Conservation (phyloP, 176 grass and related monocot genomes). For the Thalia dealbata region DNA sequence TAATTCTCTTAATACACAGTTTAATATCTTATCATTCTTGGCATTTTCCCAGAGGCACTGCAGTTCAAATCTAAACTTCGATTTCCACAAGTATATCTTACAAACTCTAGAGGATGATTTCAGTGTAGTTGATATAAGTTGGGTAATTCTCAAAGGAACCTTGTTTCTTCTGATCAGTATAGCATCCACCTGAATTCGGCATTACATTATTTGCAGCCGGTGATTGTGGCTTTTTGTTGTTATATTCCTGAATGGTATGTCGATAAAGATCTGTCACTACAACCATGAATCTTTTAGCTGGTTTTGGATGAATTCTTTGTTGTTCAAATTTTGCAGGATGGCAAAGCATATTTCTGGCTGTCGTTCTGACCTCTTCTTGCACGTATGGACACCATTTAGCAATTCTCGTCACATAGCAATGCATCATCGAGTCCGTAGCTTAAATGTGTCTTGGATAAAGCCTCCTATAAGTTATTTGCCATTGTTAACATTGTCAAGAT, state of each 20-base stretch:
- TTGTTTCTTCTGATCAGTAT: constrained; percentile 8
- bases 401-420: constrained; percentile 1
- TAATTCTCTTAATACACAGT: not conserved
- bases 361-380: constrained; percentile 87
- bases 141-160: constrained; percentile 17
- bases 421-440: constrained; percentile 12
- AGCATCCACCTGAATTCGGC: not conserved
- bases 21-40: not conserved
- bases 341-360: constrained; percentile 92
- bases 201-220: constrained; percentile 48
- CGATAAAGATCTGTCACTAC: constrained; percentile 1
- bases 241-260: constrained; percentile 70
- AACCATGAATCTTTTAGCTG: not conserved
- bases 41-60: constrained; percentile 37
- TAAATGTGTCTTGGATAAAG: too few relatives aligned
- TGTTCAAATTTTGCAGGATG: constrained; percentile 61
- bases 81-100: constrained; percentile 76
- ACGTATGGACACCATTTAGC: constrained; percentile 35
- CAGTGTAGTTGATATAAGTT: constrained; percentile 82
- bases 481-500: not conserved
- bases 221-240: constrained; percentile 82
- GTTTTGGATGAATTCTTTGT: not conserved
- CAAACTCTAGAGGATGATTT: constrained; percentile 71
- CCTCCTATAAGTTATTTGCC: too few relatives aligned
- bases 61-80: constrained; percentile 13